phyloP scores from a whole-genome alignment of 1,284 basidiomycete species.

The Moesziomyces globuligerus region DNA sequence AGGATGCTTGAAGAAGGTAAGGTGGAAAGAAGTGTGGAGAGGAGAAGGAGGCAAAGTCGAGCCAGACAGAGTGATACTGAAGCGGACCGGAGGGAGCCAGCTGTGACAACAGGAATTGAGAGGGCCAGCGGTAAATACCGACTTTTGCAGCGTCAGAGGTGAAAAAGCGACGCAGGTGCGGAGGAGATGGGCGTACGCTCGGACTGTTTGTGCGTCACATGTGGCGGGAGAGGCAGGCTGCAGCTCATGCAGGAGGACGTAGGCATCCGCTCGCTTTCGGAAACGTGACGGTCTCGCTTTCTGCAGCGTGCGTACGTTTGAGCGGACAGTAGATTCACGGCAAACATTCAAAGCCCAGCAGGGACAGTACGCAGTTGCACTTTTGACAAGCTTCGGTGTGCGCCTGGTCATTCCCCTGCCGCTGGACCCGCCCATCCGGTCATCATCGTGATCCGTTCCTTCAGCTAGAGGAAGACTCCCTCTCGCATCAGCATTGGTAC shows the following conservation, averaged over 20 bases:
- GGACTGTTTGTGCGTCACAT: not conserved
- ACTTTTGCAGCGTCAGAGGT: not conserved
- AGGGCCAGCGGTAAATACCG: not conserved
- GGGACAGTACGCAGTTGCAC: too few relatives aligned
- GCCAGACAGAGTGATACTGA: not conserved
- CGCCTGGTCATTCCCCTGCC: too few relatives aligned
- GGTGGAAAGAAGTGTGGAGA: slow-evolving; percentile 1
- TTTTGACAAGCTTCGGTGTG: too few relatives aligned
- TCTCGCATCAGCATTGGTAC: too few relatives aligned
- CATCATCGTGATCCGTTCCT: too few relatives aligned
- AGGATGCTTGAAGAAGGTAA: slow-evolving; percentile 10
- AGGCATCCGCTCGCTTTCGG: too few relatives aligned
- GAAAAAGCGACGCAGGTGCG: not conserved
- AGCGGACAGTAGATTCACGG: not conserved
- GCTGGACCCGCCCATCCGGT: too few relatives aligned
- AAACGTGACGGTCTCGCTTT: too few relatives aligned
- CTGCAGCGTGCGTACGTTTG: not conserved
- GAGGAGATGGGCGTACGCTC: not conserved
- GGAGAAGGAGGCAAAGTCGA: not conserved
- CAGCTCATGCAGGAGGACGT: not conserved
- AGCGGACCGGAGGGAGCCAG: slow-evolving; percentile 2
- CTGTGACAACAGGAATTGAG: slow-evolving; percentile 3
- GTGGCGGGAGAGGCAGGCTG: not conserved
- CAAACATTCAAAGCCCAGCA: not conserved
- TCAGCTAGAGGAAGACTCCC: too few relatives aligned